Percentiles rank a stretch among this genome's conserved stretches.
These are phyloP conservation scores for Neofusicoccum sp. DNA, from an alignment of 2,329 filamentous ascomycete genomes.

Conservation along the genomic window DNA sequence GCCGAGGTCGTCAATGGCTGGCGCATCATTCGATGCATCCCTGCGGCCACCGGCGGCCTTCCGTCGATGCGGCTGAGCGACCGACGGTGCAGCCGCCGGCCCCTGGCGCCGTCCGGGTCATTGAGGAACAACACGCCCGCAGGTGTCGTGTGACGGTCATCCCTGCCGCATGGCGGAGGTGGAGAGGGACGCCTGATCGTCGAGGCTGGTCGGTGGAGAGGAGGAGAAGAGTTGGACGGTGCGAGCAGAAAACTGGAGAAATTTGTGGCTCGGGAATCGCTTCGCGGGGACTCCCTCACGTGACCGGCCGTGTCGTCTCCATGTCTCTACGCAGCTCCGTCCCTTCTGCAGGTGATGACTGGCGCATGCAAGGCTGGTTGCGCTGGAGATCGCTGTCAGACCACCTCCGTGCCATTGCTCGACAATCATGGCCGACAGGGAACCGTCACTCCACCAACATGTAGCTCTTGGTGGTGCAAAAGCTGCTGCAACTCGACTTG, in stretches of 20 bases:
- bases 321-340: neutral
- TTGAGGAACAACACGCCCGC: conserved; percentile 8
- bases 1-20: conserved; percentile 16
- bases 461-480: neutral
- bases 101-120: neutral
- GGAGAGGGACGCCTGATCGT: conserved; percentile 12
- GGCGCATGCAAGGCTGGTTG: neutral
- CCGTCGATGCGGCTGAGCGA: conserved; percentile 17
- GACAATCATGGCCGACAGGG: neutral
- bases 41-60: conserved; percentile 13
- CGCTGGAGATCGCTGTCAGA: neutral
- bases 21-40: conserved; percentile 17
- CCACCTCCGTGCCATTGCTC: neutral
- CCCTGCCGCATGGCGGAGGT: neutral
- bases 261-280: conserved; percentile 3
- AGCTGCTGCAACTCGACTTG: neutral
- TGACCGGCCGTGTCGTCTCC: neutral
- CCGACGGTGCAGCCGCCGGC: neutral
- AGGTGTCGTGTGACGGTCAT: neutral
- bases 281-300: neutral
- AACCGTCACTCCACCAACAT: neutral
- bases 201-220: neutral
- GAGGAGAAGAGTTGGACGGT: conserved; percentile 4
- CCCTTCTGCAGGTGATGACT: neutral
- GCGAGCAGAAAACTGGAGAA: conserved; percentile 7